phyloP scores from a whole-genome alignment of 2,329 filamentous ascomycete species.

The Apiospora kogelbergensis region DNA sequence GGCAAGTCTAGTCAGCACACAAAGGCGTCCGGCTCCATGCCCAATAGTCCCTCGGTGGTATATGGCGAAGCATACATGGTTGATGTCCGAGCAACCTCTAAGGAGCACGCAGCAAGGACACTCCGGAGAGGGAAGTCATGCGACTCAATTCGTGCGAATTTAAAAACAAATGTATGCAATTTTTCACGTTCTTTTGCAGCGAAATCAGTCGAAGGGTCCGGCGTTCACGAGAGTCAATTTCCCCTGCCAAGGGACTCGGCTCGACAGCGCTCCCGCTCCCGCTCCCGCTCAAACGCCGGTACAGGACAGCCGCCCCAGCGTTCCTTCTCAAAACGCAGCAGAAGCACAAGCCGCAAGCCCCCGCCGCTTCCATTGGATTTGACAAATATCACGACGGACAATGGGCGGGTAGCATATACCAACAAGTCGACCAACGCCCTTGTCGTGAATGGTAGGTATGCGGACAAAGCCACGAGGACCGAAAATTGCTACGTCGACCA shows the following conservation, averaged over 20 bases:
- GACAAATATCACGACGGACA: slow-evolving; percentile 4
- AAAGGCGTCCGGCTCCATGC: slow-evolving; percentile 21
- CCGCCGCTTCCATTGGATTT: slow-evolving; percentile 26
- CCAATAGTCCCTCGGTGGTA: slow-evolving; percentile 26
- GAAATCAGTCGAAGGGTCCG: background rate
- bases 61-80: slow-evolving; percentile 27
- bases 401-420: background rate
- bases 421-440: slow-evolving; percentile 1
- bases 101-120: background rate
- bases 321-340: slow-evolving; percentile 7
- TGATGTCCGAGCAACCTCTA: slow-evolving; percentile 22
- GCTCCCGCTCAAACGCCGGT: background rate
- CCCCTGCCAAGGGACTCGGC: background rate
- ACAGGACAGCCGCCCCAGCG: background rate
- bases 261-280: background rate
- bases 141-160: slow-evolving; percentile 25
- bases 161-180: slow-evolving; percentile 22
- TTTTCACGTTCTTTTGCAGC: slow-evolving; percentile 11
- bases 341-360: slow-evolving; percentile 22
- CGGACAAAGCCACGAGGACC: slow-evolving; percentile 20
- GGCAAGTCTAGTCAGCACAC: slow-evolving; percentile 20
- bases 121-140: slow-evolving; percentile 24
- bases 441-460: slow-evolving; percentile 17
- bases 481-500: slow-evolving; percentile 21
- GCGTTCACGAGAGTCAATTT: background rate